Conservation (phyloP, 352 stramenopile species). For the Pythium scleroteichum region DNA sequence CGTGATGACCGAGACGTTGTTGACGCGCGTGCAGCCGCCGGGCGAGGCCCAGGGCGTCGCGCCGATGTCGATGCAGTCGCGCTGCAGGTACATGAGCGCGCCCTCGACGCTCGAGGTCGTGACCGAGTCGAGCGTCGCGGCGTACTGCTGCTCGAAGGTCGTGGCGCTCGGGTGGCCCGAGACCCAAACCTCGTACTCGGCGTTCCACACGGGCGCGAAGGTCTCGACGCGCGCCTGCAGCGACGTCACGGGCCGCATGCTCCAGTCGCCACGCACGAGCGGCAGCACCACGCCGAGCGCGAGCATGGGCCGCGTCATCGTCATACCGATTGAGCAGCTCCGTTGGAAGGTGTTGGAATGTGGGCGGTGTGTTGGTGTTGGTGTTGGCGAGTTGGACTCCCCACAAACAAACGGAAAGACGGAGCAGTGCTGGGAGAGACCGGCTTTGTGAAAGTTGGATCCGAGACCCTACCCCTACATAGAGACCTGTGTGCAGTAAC, state of each 20-base stretch:
- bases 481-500: too few species aligned
- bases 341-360: neutral
- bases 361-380: neutral
- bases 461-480: too few species aligned
- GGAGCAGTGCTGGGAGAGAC: neutral
- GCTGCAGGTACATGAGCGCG: constrained; percentile 69
- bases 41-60: constrained; percentile 23
- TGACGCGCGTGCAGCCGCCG: constrained; percentile 43
- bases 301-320: neutral
- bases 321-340: neutral
- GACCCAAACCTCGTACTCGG: constrained; percentile 43
- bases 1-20: constrained; percentile 63
- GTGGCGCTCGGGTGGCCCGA: constrained; percentile 35
- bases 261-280: constrained; percentile 25
- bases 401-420: neutral
- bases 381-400: constrained; percentile 1
- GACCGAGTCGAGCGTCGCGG: constrained; percentile 58
- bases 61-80: constrained; percentile 65
- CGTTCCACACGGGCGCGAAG: constrained; percentile 52
- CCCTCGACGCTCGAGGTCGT: constrained; percentile 73
- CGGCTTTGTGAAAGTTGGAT: too few species aligned
- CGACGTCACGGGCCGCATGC: constrained; percentile 50
- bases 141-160: constrained; percentile 50
- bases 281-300: neutral
- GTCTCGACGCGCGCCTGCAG: constrained; percentile 63